Evolutionary conservation across 73 alveolate species (phyloP), one percentile per base, ranked within the genome.

Genomic region (Stentor roeselii): DNA sequence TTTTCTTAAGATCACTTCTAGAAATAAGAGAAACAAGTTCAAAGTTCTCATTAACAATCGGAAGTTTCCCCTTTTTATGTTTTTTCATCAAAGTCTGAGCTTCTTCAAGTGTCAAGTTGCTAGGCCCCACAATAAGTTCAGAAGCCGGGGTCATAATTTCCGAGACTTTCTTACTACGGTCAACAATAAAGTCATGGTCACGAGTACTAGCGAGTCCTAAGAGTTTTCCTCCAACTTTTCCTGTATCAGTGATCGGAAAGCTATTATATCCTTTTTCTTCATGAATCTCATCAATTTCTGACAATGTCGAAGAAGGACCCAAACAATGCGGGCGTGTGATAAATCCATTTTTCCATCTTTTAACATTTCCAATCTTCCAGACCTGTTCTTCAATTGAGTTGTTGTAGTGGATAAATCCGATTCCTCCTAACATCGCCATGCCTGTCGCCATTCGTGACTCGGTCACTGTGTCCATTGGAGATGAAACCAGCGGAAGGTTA

Each of bases 381-480:
- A 75, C 90, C 82, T 85, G 90, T 41, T 37, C 39, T 36, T 76
- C 61, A 30, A 85, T 85, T 58, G 82, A 42, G 74, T 82, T 75
- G 67, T 80, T 86, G 74, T 86, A 83, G 31, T 85, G 90, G 32
- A 85, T 85, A 60, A 85, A 77, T 37, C 90, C 90, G 50, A 86
- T 60, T 39, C 92, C 92, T 3, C 90, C 87, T 14, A 38, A 78
- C 78, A 87, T 31, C 0, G 90, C 92, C 92, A 87, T 82, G 6
- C 90, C 90, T 3, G 82, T 78, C 39, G 92, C 92, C 92, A 87
- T 87, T 59, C 82, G 36, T 59, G 87, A 75, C 76, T 87, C 92
- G 4, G 92, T 87, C 31, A 87, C 92, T 14, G 92, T 87, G 83
- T 87, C 92, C 92, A 87, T 87, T 39, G 92, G 92, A 40, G 89